Evolutionary conservation across 2,329 filamentous ascomycete species (phyloP).

Genomic region (Bipolaris zeicola): DNA sequence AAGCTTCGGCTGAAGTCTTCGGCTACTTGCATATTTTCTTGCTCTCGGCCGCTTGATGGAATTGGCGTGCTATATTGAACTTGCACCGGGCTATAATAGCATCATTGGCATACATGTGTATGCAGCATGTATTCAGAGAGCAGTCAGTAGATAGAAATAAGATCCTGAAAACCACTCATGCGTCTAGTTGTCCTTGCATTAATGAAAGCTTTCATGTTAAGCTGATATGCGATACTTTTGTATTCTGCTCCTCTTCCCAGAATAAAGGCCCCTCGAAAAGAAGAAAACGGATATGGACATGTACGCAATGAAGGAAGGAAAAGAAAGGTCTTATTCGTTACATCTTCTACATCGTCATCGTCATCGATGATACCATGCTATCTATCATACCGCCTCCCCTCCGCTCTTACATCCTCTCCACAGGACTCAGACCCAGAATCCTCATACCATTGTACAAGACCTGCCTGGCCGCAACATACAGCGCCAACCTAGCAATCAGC

Average conservation of each 20-base stretch:
- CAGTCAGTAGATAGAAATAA: neutral
- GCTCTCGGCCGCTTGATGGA: neutral
- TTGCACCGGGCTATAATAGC: neutral
- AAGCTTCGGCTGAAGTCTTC: neutral
- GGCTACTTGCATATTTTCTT: neutral
- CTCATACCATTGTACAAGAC: slow-evolving; percentile 85
- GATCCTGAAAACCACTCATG: neutral
- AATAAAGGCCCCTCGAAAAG: neutral
- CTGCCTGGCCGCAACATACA: slow-evolving; percentile 77
- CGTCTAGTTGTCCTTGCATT: too few species aligned
- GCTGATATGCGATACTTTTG: neutral
- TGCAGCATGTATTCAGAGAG: neutral
- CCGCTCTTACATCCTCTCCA: slow-evolving; percentile 61
- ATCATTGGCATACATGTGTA: neutral
- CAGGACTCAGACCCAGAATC: slow-evolving; percentile 76
- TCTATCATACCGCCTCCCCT: neutral
- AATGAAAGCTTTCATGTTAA: neutral
- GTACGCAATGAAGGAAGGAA: neutral
- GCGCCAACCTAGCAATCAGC: slow-evolving; percentile 66
- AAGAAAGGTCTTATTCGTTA: neutral
- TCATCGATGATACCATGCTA: neutral
- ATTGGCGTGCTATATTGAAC: neutral
- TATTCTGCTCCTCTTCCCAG: neutral
- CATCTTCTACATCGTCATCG: neutral
- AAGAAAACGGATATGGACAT: neutral